Evolutionary conservation across 495 filamentous ascomycete species (phyloP), one percentile per base, ranked within the genome.

Genomic region (Penicillium robsamsonii): DNA sequence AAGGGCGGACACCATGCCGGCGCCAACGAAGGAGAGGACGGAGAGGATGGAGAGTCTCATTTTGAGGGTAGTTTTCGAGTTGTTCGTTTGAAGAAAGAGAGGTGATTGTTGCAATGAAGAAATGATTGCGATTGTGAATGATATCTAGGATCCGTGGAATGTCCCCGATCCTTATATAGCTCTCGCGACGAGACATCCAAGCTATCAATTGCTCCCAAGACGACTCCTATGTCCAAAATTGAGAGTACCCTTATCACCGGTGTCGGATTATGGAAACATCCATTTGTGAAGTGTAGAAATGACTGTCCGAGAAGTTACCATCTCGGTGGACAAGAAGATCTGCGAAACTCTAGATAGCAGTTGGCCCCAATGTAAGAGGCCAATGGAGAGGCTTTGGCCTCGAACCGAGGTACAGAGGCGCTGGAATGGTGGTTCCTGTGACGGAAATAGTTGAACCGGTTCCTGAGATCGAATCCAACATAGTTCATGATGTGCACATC

Each of bases 41-140:
- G 70, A 68, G 57, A 66, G 47, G 43, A 68, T 53, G 42, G 61
- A 59, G 64, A 70, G 56, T 56, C 65, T 65, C 72, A 75, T 73
- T 40, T 57, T 71, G 62, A 53, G 50, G 44, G 33, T 22, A 17
- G 4, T 10, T 40, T 9, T 37, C 7, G 11, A 11, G 15, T 27
- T 33, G 9, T 20, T 41, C 3, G 25, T 50, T 60, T 8, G 17
- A 6, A 54, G 50, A 38, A 25, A 30, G 33, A 33, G 30, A 31
- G 15, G 29, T 30, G 37, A 31, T 48, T 18, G 9, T 20, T 20
- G 20, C 4, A 17, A 29, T 48, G 55, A 27, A 25, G 29, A 27
- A 12, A 20, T 15, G 13, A 8, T 42, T 43, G 46, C 45, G 13
- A 11, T 46, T 15, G 31, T 44, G 44, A 42, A 40, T 64, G 45